Evolutionary conservation across 305 asterid species (phyloP).

Genomic region (Fraxinus dipetala): DNA sequence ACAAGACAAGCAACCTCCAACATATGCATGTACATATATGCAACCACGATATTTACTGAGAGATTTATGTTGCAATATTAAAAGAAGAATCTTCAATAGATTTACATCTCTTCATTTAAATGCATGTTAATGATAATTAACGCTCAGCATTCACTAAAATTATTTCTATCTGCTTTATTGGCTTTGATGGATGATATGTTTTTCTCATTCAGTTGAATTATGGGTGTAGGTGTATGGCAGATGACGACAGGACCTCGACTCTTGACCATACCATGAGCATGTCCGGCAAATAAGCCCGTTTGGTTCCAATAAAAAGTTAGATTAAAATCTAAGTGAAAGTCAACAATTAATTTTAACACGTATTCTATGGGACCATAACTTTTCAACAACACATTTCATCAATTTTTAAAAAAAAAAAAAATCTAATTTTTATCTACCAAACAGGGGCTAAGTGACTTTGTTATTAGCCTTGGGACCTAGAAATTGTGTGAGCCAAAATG

Average conservation of each 20-base stretch:
- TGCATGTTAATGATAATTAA: not conserved
- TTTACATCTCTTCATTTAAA: not conserved
- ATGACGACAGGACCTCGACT: constrained; percentile 93
- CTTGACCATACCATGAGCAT: constrained; percentile 61
- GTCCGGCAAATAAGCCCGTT: not conserved
- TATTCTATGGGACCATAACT: not conserved
- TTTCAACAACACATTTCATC: not conserved
- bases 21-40: not conserved
- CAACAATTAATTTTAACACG: not conserved
- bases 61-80: not conserved
- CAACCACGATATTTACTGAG: not conserved
- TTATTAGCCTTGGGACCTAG: not conserved
- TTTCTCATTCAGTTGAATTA: not conserved
- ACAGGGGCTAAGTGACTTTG: not conserved
- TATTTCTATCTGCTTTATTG: not conserved
- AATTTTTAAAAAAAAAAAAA: too few relatives aligned
- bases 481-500: not conserved
- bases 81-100: not conserved
- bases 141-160: not conserved
- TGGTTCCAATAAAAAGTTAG: not conserved
- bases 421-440: not conserved
- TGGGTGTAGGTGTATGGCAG: constrained; percentile 45
- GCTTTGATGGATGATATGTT: not conserved
- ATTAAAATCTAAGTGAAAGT: too few relatives aligned
- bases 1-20: not conserved